These are phyloP conservation scores for Alternaria alternata DNA, from an alignment of 2,329 filamentous ascomycete species.

Conservation along the genomic window DNA sequence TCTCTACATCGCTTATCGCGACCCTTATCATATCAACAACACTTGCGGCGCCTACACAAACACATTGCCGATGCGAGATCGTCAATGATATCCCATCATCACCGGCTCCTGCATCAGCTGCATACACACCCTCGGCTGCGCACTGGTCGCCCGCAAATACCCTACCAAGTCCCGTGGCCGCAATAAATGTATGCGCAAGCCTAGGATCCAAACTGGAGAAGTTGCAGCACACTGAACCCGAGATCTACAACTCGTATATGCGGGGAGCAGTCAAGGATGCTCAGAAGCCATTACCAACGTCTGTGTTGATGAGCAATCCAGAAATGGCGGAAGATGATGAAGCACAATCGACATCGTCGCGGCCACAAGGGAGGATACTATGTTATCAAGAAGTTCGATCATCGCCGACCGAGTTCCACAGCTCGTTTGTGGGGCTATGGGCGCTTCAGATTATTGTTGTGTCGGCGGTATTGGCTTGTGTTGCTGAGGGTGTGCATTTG, in stretches of 20 bases:
- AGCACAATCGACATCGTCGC: constrained; percentile 11
- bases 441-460: constrained; percentile 38
- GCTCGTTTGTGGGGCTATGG: constrained; percentile 35
- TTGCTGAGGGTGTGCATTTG: constrained; percentile 36
- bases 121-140: constrained; percentile 30
- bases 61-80: constrained; percentile 43
- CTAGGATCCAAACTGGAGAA: constrained; percentile 39
- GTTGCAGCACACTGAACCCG: constrained; percentile 34
- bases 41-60: constrained; percentile 34
- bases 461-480: constrained; percentile 37
- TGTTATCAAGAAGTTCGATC: constrained; percentile 16
- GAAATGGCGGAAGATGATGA: not conserved
- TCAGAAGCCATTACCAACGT: constrained; percentile 29
- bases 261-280: constrained; percentile 11
- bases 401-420: constrained; percentile 28
- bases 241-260: constrained; percentile 38
- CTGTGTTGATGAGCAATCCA: constrained; percentile 21
- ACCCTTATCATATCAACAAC: constrained; percentile 12
- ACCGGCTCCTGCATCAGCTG: constrained; percentile 10
- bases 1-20: constrained; percentile 22
- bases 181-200: constrained; percentile 29
- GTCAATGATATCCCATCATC: constrained; percentile 17
- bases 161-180: constrained; percentile 17
- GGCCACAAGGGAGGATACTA: constrained; percentile 26
- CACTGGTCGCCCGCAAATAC: constrained; percentile 31